phyloP scores from a whole-genome alignment of 1,284 basidiomycete species.

The Coniferiporia weirii region DNA sequence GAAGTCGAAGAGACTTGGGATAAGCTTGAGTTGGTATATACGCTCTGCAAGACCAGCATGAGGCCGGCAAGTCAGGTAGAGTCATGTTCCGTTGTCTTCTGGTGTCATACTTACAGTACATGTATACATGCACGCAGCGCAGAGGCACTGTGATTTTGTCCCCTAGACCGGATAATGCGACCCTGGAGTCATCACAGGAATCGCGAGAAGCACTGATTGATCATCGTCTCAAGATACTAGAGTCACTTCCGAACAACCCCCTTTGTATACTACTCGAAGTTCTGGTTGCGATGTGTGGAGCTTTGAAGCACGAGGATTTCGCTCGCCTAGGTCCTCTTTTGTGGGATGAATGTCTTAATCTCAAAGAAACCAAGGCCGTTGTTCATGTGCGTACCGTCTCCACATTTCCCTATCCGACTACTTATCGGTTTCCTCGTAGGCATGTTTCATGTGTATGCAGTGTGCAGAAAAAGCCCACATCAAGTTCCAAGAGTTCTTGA shows the following conservation, averaged over 20 bases:
- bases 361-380: conserved; percentile 36
- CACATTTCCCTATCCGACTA: not conserved
- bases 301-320: conserved; percentile 46
- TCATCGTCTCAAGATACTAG: conserved; percentile 35
- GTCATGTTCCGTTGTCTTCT: not conserved
- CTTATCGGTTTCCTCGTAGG: conserved; percentile 32
- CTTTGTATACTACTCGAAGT: conserved; percentile 46
- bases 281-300: conserved; percentile 53
- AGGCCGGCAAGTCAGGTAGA: conserved; percentile 41
- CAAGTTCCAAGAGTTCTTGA: conserved; percentile 35
- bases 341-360: conserved; percentile 51
- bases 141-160: conserved; percentile 40
- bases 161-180: conserved; percentile 23
- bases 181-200: conserved; percentile 22
- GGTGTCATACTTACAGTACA: not conserved
- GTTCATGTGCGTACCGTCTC: conserved; percentile 41
- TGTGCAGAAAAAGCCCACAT: conserved; percentile 56
- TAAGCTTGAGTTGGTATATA: conserved; percentile 47
- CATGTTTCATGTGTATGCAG: conserved; percentile 66
- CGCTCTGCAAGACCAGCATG: conserved; percentile 40
- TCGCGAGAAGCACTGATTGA: conserved; percentile 28
- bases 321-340: conserved; percentile 43
- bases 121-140: conserved; percentile 24
- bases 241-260: conserved; percentile 41
- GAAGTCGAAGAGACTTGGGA: conserved; percentile 39